Evolutionary conservation across 2,329 filamentous ascomycete species (phyloP).

Genomic region (Monosporascus sp.): DNA sequence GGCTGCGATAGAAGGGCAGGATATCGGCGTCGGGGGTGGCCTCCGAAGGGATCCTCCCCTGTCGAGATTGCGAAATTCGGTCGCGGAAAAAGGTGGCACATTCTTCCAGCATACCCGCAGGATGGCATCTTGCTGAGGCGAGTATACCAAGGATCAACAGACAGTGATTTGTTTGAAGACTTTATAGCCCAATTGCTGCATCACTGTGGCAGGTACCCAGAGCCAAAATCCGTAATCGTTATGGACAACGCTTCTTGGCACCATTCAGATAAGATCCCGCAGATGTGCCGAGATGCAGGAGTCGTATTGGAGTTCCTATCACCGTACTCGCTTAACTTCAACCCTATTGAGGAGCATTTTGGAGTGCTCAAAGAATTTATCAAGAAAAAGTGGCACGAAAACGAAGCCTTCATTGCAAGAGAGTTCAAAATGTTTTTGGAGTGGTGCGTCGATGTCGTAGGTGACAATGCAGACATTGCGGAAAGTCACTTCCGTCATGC

Average conservation of each 20-base stretch:
- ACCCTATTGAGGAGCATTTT: slow-evolving; percentile 3
- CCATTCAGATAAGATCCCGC: slow-evolving; percentile 14
- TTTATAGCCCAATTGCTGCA: slow-evolving; percentile 24
- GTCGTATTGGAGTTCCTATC: not conserved
- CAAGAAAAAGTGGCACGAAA: slow-evolving; percentile 1
- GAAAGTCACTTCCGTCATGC: not conserved
- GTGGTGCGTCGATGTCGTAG: slow-evolving; percentile 2
- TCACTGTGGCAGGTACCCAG: slow-evolving; percentile 19
- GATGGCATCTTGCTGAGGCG: slow-evolving; percentile 13
- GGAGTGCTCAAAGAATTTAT: slow-evolving; percentile 1
- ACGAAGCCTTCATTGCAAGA: slow-evolving; percentile 2
- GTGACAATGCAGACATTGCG: not conserved
- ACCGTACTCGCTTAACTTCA: slow-evolving; percentile 2
- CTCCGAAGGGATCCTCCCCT: slow-evolving; percentile 19
- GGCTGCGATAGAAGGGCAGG: slow-evolving; percentile 26
- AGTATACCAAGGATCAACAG: slow-evolving; percentile 18
- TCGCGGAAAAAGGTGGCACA: slow-evolving; percentile 7
- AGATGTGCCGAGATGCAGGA: slow-evolving; percentile 17
- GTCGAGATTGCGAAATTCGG: slow-evolving; percentile 13
- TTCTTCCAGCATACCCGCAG: slow-evolving; percentile 22
- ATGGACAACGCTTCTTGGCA: slow-evolving; percentile 27
- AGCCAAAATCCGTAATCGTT: slow-evolving; percentile 24
- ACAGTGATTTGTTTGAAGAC: slow-evolving; percentile 18
- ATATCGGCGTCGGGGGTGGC: slow-evolving; percentile 27
- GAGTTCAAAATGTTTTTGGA: slow-evolving; percentile 5